Base-by-base conservation (phyloP, 495 filamentous ascomycete species). In the Penicillium cosmopolitanum region DNA sequence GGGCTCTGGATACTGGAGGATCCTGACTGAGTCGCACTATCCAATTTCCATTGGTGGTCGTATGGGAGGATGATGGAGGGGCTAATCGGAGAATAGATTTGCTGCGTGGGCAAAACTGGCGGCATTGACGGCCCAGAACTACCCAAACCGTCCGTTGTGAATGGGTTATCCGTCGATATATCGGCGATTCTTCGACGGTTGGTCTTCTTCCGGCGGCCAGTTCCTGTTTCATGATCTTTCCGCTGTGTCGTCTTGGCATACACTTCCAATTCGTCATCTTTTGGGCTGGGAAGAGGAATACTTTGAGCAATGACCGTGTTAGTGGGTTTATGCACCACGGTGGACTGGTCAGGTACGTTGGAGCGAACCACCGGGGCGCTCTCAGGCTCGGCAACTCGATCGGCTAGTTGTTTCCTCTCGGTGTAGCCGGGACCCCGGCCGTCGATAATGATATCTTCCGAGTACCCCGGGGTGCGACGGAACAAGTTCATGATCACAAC, bases 401-500 rank as follows among this genome's bases (percentile, higher is more conserved):
- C 95, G n/a, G 89, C 82, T 31, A 98, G 79, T 52, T 90, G 91
- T 52, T 90, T 90, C 63, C 87, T 86, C 73, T 98, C 95, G 15
- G 85, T 85, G 65, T 90, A 92, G 18, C 83, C 87, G 4, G 95
- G 95, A 4, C 88, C 87, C 23, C 86, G 87, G 1, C 86, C 83
- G 69, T 98, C 96, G 64, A 98, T 92, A 42, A 90, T 82, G 58
- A 98, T 88, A 71, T 98, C 96, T 63, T 96, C 90, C 0, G 87
- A 84, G 66, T 93, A 95, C 10, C 95, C 95, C 3, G 95, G 92
- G 0, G 92, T 92, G n/a, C 83, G 85, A 57, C 95, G 89, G 80
- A 98, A 98, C 1, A 97, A 83, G 66, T 98, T 98, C 84, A 98
- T 97, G 63, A 98, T 96, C 23, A 85, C 88, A 60, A 96, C 80